phyloP scores from a whole-genome alignment of 257 asterid genomes.

The Jacaranda mimosifolia region DNA sequence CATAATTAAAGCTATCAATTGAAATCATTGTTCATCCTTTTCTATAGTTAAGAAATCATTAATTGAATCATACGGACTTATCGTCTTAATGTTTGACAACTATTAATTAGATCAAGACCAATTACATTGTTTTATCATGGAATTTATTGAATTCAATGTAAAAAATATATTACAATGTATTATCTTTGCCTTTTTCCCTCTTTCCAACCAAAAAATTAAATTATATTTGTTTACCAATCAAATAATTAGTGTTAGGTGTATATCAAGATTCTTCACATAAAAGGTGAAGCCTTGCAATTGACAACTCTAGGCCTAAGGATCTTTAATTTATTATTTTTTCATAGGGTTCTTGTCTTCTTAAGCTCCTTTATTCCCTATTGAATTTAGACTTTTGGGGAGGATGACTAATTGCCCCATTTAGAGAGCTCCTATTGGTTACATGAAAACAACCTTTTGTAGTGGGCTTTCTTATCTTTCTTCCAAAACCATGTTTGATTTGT shows the following conservation, averaged over 20 bases:
- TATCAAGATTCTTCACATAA: not conserved
- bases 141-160: no score
- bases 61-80: slow-evolving; percentile 24
- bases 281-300: not conserved
- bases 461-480: not conserved
- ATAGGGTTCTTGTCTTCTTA: not conserved
- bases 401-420: not conserved
- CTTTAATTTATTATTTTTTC: not conserved
- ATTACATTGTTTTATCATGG: not conserved
- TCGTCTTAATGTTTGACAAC: slow-evolving; percentile 12
- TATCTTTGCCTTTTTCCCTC: not conserved
- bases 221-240: not conserved
- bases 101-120: not conserved
- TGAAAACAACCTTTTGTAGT: not conserved
- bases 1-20: slow-evolving; percentile 46
- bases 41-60: slow-evolving; percentile 32
- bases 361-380: not conserved
- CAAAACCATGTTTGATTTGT: not conserved
- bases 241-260: not conserved
- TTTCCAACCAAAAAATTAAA: no score
- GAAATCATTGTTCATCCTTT: slow-evolving; percentile 37
- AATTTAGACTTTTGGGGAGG: not conserved
- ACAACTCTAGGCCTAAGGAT: not conserved
- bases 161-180: no score
- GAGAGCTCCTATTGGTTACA: not conserved